A percentile compares a stretch with the other conserved stretches of the same genome.
Evolutionary conservation across 2,329 filamentous ascomycete genomes (phyloP).

Genomic region (Drechmeria coniospora): DNA sequence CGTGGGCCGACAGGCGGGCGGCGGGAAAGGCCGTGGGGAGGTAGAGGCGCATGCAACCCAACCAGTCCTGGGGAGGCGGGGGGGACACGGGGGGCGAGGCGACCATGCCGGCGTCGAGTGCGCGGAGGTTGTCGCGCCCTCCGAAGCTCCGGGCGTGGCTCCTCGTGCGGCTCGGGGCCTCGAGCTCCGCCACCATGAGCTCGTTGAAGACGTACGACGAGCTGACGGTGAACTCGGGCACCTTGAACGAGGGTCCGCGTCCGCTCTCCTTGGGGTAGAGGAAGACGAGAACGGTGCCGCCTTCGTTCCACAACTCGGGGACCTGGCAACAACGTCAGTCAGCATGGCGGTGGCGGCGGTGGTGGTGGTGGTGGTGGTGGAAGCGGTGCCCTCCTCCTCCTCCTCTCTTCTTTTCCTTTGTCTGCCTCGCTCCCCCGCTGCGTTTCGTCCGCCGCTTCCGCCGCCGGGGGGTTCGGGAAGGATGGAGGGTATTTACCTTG

Average conservation of each 20-base stretch:
- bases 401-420: no score
- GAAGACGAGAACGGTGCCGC: conserved; percentile 40
- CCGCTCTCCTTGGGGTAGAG: conserved; percentile 35
- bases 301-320: conserved; percentile 50
- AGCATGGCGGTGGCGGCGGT: background rate
- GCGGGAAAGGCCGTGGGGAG: conserved; percentile 33
- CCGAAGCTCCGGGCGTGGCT: conserved; percentile 28
- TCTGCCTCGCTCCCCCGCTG: no score
- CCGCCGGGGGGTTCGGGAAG: background rate
- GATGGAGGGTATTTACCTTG: conserved; percentile 24
- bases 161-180: conserved; percentile 14
- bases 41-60: conserved; percentile 33
- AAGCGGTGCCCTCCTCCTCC: no score
- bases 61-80: conserved; percentile 18
- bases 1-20: no score
- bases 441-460: no score
- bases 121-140: conserved; percentile 30
- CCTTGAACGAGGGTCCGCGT: conserved; percentile 43
- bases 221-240: conserved; percentile 36
- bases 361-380: background rate
- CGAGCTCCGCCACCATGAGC: conserved; percentile 30
- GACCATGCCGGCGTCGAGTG: conserved; percentile 30
- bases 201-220: conserved; percentile 39
- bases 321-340: conserved; percentile 24
- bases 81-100: conserved; percentile 22